Percentiles rank a stretch among this genome's conserved stretches.
phyloP scores from a whole-genome alignment of 768 basidiomycete genomes.

The Paxillus ammoniavirescens region DNA sequence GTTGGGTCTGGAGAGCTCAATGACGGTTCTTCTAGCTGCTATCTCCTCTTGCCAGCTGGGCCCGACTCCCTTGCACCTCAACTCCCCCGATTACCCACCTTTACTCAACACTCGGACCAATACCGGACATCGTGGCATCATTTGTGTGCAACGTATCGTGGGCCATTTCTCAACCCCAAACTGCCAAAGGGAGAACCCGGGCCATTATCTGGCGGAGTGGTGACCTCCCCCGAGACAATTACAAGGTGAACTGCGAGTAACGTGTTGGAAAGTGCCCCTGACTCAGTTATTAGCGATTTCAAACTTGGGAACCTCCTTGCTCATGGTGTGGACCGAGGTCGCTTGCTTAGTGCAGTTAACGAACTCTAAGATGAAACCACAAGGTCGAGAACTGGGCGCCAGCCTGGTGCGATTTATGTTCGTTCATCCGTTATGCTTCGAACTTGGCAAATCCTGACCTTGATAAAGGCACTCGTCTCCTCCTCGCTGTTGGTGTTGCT shows the following conservation, averaged over 20 bases:
- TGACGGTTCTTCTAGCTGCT: too few relatives aligned
- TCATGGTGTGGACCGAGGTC: conserved; percentile 33
- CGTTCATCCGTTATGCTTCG: conserved; percentile 11
- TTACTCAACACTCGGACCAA: too few relatives aligned
- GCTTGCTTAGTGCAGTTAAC: conserved; percentile 27
- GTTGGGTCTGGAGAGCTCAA: too few relatives aligned
- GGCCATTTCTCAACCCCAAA: too few relatives aligned
- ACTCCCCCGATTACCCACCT: too few relatives aligned
- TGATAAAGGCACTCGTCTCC: conserved; percentile 28
- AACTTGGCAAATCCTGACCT: background rate
- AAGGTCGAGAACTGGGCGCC: conserved; percentile 32
- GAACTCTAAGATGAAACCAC: conserved; percentile 39
- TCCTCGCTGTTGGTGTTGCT: conserved; percentile 31
- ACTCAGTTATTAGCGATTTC: conserved; percentile 12
- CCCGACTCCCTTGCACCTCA: too few relatives aligned
- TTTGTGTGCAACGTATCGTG: too few relatives aligned
- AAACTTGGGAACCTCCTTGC: conserved; percentile 33
- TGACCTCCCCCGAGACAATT: background rate
- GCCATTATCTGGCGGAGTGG: too few relatives aligned
- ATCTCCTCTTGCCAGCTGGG: too few relatives aligned
- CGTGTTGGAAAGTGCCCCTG: background rate
- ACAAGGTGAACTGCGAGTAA: too few relatives aligned
- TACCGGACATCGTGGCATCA: too few relatives aligned
- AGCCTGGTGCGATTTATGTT: conserved; percentile 58
- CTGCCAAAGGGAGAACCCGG: too few relatives aligned